Evolutionary conservation across 257 asterid species (phyloP).

Genomic region (Solanum bukasovii): DNA sequence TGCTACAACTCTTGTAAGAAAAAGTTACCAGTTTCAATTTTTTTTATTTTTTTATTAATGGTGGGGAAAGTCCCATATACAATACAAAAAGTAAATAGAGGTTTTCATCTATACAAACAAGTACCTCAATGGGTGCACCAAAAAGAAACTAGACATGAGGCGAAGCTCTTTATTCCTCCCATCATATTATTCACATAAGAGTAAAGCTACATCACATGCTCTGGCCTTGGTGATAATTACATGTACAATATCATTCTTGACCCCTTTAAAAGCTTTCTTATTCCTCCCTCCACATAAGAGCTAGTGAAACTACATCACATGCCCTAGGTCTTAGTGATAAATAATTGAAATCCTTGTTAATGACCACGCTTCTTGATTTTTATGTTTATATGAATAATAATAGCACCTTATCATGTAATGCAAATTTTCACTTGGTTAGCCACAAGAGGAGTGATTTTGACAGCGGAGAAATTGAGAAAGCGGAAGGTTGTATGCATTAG

Average conservation of each 20-base stretch:
- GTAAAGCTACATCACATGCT: background rate
- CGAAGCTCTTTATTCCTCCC: background rate
- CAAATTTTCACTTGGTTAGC: background rate
- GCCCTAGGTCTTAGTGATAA: background rate
- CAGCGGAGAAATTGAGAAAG: background rate
- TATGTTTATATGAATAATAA: background rate
- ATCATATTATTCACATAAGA: background rate
- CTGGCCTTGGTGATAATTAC: background rate
- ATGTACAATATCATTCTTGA: background rate
- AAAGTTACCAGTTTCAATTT: too few relatives aligned
- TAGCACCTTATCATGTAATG: background rate
- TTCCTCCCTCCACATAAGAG: background rate
- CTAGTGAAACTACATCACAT: background rate
- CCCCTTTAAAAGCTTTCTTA: background rate
- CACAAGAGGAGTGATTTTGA: background rate
- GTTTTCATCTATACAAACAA: background rate
- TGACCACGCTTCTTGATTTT: background rate
- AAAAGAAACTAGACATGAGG: background rate
- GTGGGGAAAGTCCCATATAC: background rate
- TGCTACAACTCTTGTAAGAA: too few relatives aligned
- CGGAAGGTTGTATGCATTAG: background rate
- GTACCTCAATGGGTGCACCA: background rate
- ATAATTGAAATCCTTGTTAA: background rate
- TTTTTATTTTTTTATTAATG: background rate
- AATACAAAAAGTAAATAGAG: background rate